phyloP scores from a whole-genome alignment of 2,329 filamentous ascomycete species.

The Ophiostoma sp. region DNA sequence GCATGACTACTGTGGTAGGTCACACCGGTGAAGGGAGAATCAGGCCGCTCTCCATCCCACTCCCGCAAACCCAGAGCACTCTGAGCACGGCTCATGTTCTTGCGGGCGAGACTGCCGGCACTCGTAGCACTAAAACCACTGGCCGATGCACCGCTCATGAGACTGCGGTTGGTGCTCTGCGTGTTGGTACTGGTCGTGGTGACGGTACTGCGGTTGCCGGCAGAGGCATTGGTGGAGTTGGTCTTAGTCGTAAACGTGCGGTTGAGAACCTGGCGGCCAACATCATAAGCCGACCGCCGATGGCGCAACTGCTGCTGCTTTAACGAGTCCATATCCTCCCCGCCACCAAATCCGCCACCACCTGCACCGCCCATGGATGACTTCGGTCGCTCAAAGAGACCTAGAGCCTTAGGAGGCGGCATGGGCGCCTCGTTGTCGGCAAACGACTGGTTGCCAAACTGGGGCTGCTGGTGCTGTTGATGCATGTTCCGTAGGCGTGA shows the following conservation, averaged over 20 bases:
- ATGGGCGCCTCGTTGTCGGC: constrained; percentile 53
- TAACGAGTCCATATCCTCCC: constrained; percentile 34
- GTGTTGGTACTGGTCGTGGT: constrained; percentile 69
- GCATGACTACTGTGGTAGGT: constrained; percentile 90
- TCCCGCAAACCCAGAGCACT: constrained; percentile 66
- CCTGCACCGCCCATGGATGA: constrained; percentile 54
- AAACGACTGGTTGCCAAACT: constrained; percentile 36
- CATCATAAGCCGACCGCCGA: constrained; percentile 76
- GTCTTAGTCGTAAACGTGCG: constrained; percentile 89
- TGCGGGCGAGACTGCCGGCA: constrained; percentile 85
- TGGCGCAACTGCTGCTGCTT: constrained; percentile 54
- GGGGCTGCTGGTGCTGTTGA: constrained; percentile 47
- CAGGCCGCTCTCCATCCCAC: constrained; percentile 56
- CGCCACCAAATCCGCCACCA: constrained; percentile 37
- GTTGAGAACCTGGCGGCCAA: constrained; percentile 67
- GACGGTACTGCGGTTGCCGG: constrained; percentile 65
- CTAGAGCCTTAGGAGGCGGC: constrained; percentile 51
- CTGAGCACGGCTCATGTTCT: constrained; percentile 59
- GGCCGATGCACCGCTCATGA: constrained; percentile 93
- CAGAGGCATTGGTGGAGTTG: constrained; percentile 75
- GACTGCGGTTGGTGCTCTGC: constrained; percentile 74
- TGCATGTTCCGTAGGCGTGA: constrained; percentile 73
- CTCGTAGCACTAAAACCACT: constrained; percentile 92
- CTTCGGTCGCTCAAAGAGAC: constrained; percentile 54
- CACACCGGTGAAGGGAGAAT: constrained; percentile 71